Percentiles rank a stretch among this genome's conserved stretches.
These are phyloP conservation scores for Aureobasidium leucospermi DNA, from an alignment of 2,329 filamentous ascomycete species.

Conservation along the genomic window DNA sequence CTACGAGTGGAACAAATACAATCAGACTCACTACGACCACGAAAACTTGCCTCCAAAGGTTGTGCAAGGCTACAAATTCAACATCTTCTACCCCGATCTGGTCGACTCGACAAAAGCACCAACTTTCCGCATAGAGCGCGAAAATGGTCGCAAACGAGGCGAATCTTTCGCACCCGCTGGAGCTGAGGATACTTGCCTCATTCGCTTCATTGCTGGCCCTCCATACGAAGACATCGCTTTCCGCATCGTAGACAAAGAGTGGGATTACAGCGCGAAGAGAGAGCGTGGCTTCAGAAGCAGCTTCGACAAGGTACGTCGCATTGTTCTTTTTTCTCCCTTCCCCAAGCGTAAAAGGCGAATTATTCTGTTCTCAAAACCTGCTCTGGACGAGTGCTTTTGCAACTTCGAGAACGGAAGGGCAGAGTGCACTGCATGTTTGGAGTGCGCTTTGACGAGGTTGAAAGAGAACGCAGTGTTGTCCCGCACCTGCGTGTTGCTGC, in stretches of 20 bases:
- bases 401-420: background rate
- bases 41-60: conserved; percentile 97
- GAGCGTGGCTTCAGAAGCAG: conserved; percentile 93
- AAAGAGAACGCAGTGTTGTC: background rate
- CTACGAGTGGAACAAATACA: conserved; percentile 99
- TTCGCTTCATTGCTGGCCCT: conserved; percentile 88
- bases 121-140: conserved; percentile 91
- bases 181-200: conserved; percentile 93
- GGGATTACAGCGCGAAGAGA: conserved; percentile 95
- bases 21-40: conserved; percentile 98
- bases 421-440: background rate
- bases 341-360: background rate
- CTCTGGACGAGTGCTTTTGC: too few species aligned
- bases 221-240: conserved; percentile 98
- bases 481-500: background rate
- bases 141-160: conserved; percentile 79
- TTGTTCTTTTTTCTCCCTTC: background rate
- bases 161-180: conserved; percentile 90
- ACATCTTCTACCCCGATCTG: conserved; percentile 97
- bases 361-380: too few species aligned
- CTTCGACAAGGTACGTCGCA: conserved; percentile 78
- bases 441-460: background rate
- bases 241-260: conserved; percentile 94
- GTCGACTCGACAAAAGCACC: conserved; percentile 92
- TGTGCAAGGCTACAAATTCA: conserved; percentile 98